Base-by-base conservation (phyloP, 2,329 filamentous ascomycete genomes). In the Atkinsonella hypoxylon region DNA sequence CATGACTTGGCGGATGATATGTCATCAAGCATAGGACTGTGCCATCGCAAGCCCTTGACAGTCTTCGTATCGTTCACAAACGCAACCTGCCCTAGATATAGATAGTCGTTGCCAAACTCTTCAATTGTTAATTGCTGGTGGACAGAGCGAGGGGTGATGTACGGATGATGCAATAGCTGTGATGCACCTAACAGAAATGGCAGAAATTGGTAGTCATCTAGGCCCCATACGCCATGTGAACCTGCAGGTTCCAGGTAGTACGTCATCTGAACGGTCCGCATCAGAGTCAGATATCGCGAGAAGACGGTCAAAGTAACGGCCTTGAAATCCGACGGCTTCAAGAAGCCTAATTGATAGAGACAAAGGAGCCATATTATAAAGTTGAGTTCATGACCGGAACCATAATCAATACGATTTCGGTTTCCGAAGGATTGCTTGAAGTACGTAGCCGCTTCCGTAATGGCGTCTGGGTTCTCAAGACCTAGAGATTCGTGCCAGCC, bases 1-100 rank as follows among this genome's bases (percentile, higher is more conserved):
- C 93, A 98, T 39, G 77, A 87, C 65, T 88, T 90, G 15, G 91
- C 86, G 1, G 88, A 83, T 3, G 87, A 93, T 56, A 98, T 98
- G 65, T 98, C 93, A 64, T 98, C 93, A 17, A 98, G 79, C 94
- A 98, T 97, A 3, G 94, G 93, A 56, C 85, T 90, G 62, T 98
- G 94, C 93, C 93, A 98, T 43, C 93, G 79, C 54, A 98, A 71
- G 1, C 90, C 91, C 62, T 94, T 89, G 52, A 96, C 90, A 1
- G 89, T 95, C 74, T 98, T 98, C 52, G 95, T 94, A 58, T 83
- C 87, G 69, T 97, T 96, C 52, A 98, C 91, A 68, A 95, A 98
- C 48, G 79, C 78, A 26, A 98, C 88, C 68, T 97, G 93, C 48
- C 90, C 86, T 0, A 98, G 79, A 61, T 98, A 98, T 51, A 98